A percentile compares a stretch with the other conserved stretches of the same genome.
phyloP scores from a whole-genome alignment of 768 basidiomycete genomes.

The Naematelia encephala region DNA sequence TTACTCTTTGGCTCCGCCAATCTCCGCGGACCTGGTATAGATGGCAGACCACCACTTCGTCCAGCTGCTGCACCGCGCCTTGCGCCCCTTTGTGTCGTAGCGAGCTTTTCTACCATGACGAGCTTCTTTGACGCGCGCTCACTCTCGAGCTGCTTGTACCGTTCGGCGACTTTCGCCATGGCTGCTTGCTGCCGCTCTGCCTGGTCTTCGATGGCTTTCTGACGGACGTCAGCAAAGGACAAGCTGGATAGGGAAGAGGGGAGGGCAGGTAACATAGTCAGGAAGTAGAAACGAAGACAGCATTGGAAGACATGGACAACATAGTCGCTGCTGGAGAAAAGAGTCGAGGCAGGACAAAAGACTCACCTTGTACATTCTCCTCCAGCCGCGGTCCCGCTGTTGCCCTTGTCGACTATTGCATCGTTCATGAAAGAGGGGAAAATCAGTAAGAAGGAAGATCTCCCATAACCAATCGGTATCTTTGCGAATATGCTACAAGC shows the following conservation, averaged over 20 bases:
- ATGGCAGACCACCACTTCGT: background rate
- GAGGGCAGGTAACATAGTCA: background rate
- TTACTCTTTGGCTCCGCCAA: conserved; percentile 4
- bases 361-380: conserved; percentile 40
- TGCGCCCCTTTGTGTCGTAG: conserved; percentile 17
- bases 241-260: background rate
- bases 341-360: background rate
- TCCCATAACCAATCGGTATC: conserved; percentile 46
- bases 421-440: conserved; percentile 27
- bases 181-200: conserved; percentile 26
- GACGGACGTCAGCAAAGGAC: too few relatives aligned
- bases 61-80: background rate
- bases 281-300: background rate
- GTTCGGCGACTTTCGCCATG: conserved; percentile 21
- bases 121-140: conserved; percentile 32
- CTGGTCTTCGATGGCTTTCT: conserved; percentile 38
- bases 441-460: conserved; percentile 27
- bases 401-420: conserved; percentile 25
- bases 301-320: background rate
- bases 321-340: too few relatives aligned
- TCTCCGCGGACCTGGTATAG: background rate
- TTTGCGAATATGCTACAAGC: conserved; percentile 31
- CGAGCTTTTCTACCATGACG: conserved; percentile 28
- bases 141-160: conserved; percentile 36
- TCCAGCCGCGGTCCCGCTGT: conserved; percentile 34